These are phyloP conservation scores for Conticribra weissflogii DNA, from an alignment of 108 stramenopile species.

Conservation along the genomic window DNA sequence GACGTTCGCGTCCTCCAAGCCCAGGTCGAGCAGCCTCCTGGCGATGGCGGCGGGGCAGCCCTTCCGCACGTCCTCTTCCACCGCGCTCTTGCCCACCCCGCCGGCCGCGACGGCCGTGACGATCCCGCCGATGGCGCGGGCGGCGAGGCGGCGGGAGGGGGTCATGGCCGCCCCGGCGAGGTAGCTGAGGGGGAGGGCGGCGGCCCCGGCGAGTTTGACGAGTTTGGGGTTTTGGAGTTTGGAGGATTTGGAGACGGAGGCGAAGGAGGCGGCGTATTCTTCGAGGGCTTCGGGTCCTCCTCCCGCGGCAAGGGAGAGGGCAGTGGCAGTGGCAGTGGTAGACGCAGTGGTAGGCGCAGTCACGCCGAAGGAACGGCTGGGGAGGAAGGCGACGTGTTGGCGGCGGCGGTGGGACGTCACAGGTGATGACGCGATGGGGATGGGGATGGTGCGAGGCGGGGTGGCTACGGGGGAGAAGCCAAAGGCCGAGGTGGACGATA, in stretches of 20 bases:
- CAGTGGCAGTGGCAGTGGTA: constrained; percentile 22
- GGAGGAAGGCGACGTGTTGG: not conserved
- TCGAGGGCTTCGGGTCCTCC: constrained; percentile 40
- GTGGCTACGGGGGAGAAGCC: constrained; percentile 13
- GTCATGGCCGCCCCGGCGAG: constrained; percentile 41
- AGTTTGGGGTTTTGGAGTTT: constrained; percentile 31
- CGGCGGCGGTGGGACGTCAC: constrained; percentile 4
- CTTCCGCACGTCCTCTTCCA: constrained; percentile 43
- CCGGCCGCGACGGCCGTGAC: constrained; percentile 43
- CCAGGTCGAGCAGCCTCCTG: constrained; percentile 17
- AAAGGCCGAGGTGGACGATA: constrained; percentile 26
- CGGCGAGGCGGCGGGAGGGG: constrained; percentile 42
- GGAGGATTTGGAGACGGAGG: constrained; percentile 16
- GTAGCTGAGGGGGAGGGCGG: constrained; percentile 35
- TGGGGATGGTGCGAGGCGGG: constrained; percentile 5
- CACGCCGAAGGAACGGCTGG: not conserved
- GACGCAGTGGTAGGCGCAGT: not conserved
- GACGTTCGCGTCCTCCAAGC: constrained; percentile 24
- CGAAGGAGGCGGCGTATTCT: constrained; percentile 32
- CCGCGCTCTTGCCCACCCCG: constrained; percentile 37
- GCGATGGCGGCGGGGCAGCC: constrained; percentile 46
- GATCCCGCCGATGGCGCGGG: constrained; percentile 31
- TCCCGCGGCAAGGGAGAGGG: constrained; percentile 31
- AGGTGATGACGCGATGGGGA: not conserved
- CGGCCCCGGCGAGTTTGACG: constrained; percentile 42